Conservation (phyloP, 2,329 filamentous ascomycete species). For the Diaporthe sp. region DNA sequence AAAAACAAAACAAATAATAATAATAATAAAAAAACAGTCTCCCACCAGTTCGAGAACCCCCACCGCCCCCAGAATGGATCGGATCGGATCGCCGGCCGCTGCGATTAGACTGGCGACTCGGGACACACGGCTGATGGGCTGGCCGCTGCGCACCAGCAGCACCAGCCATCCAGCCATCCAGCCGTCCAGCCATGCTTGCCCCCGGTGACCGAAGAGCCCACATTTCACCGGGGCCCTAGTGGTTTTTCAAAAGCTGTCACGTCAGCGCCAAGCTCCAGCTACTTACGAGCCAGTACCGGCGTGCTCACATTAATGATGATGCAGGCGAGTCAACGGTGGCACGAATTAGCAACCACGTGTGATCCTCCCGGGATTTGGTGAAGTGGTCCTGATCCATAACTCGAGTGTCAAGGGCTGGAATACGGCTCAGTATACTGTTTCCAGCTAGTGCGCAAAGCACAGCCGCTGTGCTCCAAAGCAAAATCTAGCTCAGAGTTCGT, state of each 20-base stretch:
- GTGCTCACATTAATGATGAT: too few relatives aligned
- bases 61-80: neutral
- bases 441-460: neutral
- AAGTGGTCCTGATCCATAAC: too few relatives aligned
- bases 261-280: neutral
- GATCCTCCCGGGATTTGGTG: neutral
- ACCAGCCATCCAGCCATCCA: neutral
- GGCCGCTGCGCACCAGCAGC: neutral
- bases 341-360: conserved; percentile 4
- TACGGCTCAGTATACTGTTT: neutral
- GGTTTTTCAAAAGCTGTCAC: neutral
- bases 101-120: conserved; percentile 10
- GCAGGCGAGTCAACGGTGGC: neutral
- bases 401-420: neutral
- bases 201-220: neutral
- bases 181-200: neutral
- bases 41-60: conserved; percentile 24
- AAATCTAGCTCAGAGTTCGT: neutral
- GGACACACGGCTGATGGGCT: neutral
- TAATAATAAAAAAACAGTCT: neutral
- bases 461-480: neutral
- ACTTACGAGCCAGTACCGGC: neutral
- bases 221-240: neutral
- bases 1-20: too few relatives aligned
- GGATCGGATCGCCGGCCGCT: conserved; percentile 1